A percentile compares a stretch with the other conserved stretches of the same genome.
phyloP scores from a whole-genome alignment of 345 rosid species.

The Rhodamnia argentea region DNA sequence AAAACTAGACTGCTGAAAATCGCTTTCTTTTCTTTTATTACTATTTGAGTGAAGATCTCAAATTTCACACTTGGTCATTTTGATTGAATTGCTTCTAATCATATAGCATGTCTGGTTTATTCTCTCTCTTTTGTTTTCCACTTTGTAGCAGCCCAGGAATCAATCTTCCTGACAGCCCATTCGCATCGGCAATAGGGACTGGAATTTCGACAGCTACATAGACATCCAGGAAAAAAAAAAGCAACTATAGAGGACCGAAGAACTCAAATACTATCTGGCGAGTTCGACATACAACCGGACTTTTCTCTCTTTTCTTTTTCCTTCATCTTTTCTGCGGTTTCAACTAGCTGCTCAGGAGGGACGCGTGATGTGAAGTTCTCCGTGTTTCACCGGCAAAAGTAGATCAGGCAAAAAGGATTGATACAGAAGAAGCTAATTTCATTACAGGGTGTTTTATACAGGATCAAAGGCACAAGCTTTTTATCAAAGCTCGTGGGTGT shows the following conservation, averaged over 20 bases:
- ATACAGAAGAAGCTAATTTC: neutral
- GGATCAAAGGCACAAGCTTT: neutral
- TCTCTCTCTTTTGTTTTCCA: neutral
- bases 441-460: neutral
- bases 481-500: neutral
- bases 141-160: conserved; percentile 37
- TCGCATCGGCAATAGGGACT: conserved; percentile 39
- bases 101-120: neutral
- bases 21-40: neutral
- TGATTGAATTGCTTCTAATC: neutral
- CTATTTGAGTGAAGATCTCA: neutral
- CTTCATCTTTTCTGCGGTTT: neutral
- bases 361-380: neutral
- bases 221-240: conserved; percentile 18
- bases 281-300: neutral
- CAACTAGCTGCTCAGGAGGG: neutral
- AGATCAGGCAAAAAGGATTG: neutral
- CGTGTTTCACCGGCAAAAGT: neutral
- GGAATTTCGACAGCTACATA: conserved; percentile 66
- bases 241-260: conserved; percentile 16
- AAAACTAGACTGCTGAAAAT: neutral
- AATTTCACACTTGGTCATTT: neutral
- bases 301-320: neutral
- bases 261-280: neutral
- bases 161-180: conserved; percentile 88